Evolutionary conservation across 169 alveolate species (phyloP), one percentile per base, ranked within the genome.

Genomic region (Ichthyophthirius multifiliis): DNA sequence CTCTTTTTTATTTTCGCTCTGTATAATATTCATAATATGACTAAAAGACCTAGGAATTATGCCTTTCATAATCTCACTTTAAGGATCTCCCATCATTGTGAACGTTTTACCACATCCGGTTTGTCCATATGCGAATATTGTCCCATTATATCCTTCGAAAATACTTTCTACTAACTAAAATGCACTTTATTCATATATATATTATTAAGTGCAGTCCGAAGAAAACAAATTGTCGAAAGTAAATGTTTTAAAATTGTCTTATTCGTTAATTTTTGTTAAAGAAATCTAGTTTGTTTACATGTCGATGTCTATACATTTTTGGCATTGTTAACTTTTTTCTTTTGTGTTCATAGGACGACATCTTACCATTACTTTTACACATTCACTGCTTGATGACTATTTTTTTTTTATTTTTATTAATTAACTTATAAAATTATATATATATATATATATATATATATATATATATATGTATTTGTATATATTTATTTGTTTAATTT

Each of bases 11-110:
- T 79, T 76, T 23, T 86, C 91, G 5, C 88, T 88, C 43, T 83
- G 91, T 18, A 94, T 94, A 32, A 83, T 78, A 83, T 91, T 90
- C 90, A 97, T 94, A 43, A 97, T 92, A 78, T 94, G 97, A 65
- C 90, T 96, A 63, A 97, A 95, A 13, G 98, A 87, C 46, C 98
- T 90, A 2, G 98, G 98, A 79, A 94, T 96, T 35, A 97, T 94
- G 37, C 98, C 98, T 65, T 94, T 89, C 20, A 55, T 65, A 10
- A 85, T 95, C 27, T 86, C 88, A 35, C 79, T 77, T 16, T 92
- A 88, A 23, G 87, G 83, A 63, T 87, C 79, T 39, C 97, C 97
- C 74, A 81, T 86, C 96, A 91, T 91, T 3, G 95, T 94, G 75
- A 81, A 89, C 16, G 96, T 90, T 83, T 89, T 95, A 16, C 94